Base-by-base conservation (phyloP, 148 eudicot genomes). In the Mesembryanthemum crystallinum region DNA sequence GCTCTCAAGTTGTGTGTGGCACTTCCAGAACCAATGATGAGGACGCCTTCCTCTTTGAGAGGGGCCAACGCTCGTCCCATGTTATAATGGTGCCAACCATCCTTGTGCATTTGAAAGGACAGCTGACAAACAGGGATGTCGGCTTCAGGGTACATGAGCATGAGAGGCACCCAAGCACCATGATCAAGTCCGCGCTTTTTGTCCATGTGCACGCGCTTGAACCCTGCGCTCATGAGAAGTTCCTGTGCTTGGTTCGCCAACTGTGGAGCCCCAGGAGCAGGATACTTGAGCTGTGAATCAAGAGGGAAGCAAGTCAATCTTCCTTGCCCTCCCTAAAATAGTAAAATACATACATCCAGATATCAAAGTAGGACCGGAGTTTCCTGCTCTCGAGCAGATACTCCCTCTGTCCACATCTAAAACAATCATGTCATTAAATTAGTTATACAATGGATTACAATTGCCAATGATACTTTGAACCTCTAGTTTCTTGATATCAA, bases 131-230 rank as follows among this genome's bases (percentile, higher is more conserved):
- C 92, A 0, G 98, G 98, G 61, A 93, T 89, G 71, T 93, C 89
- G 25, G 92, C 96, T 45, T 93, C 88, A 7, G 98, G 98, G 72
- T 89, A 92, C 96, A 90, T 90, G 11, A 90, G 93, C 97, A 90
- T 91, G 47, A 93, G 88, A 7, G 96, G 96, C 12, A 93, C 91
- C 96, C 98, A 91, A 9, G 96, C 93, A 1, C 96, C 98, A 25
- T 91, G 96, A 80, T 93, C 96, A 29, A 93, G 86, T 54, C 98
- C 98, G 10, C 96, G 93, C 70, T 83, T 85, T 80, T 88, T 87
- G 76, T 93, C 94, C 77, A 81, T 83, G 3, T 77, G 37, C 17
- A 89, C 96, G 8, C 62, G 67, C 15, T 79, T 68, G 69, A 85
- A 82, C 7, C 96, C 98, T 3, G 92, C 81, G 60, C 67, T 73